Percentiles rank a stretch among this genome's conserved stretches.
These are phyloP conservation scores for Nicotiana sylvestris DNA, from an alignment of 257 asterid species.

Conservation along the genomic window DNA sequence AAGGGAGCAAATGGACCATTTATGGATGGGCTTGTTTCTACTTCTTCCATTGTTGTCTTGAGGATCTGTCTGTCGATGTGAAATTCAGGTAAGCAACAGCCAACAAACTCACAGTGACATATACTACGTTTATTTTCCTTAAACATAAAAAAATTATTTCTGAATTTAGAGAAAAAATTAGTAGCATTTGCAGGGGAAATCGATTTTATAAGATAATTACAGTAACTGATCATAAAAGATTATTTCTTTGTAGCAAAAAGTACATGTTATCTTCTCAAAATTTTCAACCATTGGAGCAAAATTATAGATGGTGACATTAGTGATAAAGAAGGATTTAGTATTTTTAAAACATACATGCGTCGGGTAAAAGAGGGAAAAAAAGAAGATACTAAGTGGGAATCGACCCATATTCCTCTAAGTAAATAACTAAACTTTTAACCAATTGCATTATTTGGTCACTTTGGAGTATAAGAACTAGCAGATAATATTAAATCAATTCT, in stretches of 20 bases:
- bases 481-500: too few species aligned
- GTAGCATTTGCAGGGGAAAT: too few species aligned
- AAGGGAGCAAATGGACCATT: not conserved
- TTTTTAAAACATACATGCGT: too few species aligned
- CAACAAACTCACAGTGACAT: not conserved
- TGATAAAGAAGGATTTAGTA: not conserved
- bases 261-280: not conserved
- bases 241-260: not conserved
- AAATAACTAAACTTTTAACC: too few species aligned
- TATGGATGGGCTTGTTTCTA: constrained; percentile 1
- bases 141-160: not conserved
- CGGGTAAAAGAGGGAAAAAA: too few species aligned
- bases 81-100: not conserved
- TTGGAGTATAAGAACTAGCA: too few species aligned
- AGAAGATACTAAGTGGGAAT: too few species aligned
- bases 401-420: too few species aligned
- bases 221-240: not conserved
- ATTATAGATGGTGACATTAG: not conserved
- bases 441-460: too few species aligned
- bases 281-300: not conserved
- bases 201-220: too few species aligned
- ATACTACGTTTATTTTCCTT: not conserved
- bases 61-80: not conserved
- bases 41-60: not conserved
- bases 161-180: not conserved